Conservation (phyloP, 306 rosid genomes). For the Begonia loranthoides region DNA sequence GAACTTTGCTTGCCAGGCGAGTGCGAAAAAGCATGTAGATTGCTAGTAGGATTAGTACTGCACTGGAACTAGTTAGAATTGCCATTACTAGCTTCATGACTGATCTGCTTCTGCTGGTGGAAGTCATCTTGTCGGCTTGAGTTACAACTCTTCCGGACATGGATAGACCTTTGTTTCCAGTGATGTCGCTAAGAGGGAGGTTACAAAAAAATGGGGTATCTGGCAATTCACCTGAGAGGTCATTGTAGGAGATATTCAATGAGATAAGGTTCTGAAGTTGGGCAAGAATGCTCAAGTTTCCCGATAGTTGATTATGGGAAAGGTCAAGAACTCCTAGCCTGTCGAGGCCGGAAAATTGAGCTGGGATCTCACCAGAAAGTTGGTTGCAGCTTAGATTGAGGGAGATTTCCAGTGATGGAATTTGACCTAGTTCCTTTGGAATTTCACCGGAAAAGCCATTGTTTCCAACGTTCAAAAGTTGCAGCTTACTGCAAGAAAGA, state of each 20-base stretch:
- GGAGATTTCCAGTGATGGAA: conserved; percentile 68
- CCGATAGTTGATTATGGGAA: conserved; percentile 69
- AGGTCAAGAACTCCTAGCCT: conserved; percentile 68
- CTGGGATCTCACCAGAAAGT: conserved; percentile 70
- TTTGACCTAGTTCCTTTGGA: conserved; percentile 54
- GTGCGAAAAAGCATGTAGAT: conserved; percentile 29
- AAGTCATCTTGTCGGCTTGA: conserved; percentile 18
- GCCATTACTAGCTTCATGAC: conserved; percentile 28
- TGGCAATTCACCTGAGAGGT: conserved; percentile 64
- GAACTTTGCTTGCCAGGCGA: conserved; percentile 19
- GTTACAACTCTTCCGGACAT: conserved; percentile 22
- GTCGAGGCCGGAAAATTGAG: conserved; percentile 43
- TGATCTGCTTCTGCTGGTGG: conserved; percentile 16
- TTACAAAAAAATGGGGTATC: conserved; percentile 54
- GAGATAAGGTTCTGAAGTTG: conserved; percentile 55
- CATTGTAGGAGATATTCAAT: conserved; percentile 65
- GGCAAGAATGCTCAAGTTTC: conserved; percentile 36
- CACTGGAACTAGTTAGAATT: conserved; percentile 38
- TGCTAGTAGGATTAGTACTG: conserved; percentile 36
- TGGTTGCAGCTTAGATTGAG: conserved; percentile 74
- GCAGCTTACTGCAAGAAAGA: conserved; percentile 58
- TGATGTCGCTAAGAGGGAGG: conserved; percentile 51
- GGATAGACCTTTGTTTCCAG: conserved; percentile 59
- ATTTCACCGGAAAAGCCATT: conserved; percentile 72
- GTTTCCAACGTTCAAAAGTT: conserved; percentile 60